These are phyloP conservation scores for Aspergillus alliaceus DNA, from an alignment of 2,329 filamentous ascomycete species.

Conservation along the genomic window DNA sequence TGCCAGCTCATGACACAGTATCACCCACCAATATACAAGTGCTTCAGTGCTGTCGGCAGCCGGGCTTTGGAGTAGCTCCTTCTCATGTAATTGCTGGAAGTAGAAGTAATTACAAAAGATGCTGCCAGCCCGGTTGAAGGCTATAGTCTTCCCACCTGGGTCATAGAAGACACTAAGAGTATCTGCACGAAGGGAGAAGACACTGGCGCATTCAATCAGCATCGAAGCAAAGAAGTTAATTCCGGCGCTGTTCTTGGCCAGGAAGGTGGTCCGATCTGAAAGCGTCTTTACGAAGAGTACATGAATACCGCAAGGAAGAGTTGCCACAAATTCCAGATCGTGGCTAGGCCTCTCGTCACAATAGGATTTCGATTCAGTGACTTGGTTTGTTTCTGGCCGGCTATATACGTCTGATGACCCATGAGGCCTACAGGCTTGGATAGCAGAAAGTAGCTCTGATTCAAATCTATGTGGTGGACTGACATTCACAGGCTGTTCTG, in stretches of 20 bases:
- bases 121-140: constrained; percentile 84
- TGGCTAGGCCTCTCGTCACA: constrained; percentile 76
- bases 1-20: constrained; percentile 91
- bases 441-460: constrained; percentile 66
- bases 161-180: constrained; percentile 88
- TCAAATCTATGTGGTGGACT: constrained; percentile 44
- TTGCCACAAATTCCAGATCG: constrained; percentile 69
- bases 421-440: constrained; percentile 75
- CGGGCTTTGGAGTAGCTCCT: constrained; percentile 42
- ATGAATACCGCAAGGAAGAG: constrained; percentile 70
- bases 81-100: constrained; percentile 75
- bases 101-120: constrained; percentile 94
- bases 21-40: constrained; percentile 87
- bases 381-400: constrained; percentile 67
- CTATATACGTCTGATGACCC: constrained; percentile 73
- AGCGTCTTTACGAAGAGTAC: constrained; percentile 67
- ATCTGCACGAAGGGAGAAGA: constrained; percentile 70
- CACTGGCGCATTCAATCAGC: constrained; percentile 65
- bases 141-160: constrained; percentile 74
- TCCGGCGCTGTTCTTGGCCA: constrained; percentile 59
- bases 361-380: constrained; percentile 82
- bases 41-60: constrained; percentile 63
- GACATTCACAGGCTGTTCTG: constrained; percentile 31
- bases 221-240: constrained; percentile 70
- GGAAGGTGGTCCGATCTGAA: constrained; percentile 55